Base-by-base conservation (phyloP, 192 early-diverging fungal species). In the Linnemannia schmuckeri region DNA sequence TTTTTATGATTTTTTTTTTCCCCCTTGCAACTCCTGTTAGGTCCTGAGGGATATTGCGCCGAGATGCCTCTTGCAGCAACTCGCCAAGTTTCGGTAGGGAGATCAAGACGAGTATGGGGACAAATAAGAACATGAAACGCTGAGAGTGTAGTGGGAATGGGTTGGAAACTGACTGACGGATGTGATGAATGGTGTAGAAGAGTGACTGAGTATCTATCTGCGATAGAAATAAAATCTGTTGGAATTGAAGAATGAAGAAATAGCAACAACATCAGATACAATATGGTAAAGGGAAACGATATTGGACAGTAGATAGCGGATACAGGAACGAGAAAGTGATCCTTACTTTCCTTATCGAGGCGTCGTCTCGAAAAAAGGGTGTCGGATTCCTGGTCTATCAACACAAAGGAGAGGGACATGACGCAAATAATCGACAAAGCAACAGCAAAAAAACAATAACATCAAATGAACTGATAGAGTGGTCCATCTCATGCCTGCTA, bases 271-370 rank as follows among this genome's bases (percentile, higher is more conserved):
- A 66, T 66, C 61, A 66, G 61, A 66, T 66, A 66, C 61, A 30
- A 66, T 13, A n/a, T 30, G 4, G 61, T 66, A 15, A n/a, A 30
- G 57, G 13, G 27, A 33, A 10, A 12, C 7, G 27, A 66, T 33
- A 10, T 66, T 66, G 30, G 30, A 30, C 30, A 66, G 61, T 10
- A 33, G n/a, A 24, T 1, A 10, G 30, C 10, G 27, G 27, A 35
- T 9, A 15, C 30, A 33, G 24, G 61, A 33, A 10, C 4, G 4
- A 33, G 61, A 27, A 8, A 33, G 61, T 10, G 30, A 30, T 66
- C 61, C 61, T 66, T 66, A 66, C 61, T 66, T 66, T 66, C 61
- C 61, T 66, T 66, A 33, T 66, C 61, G 61, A 66, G 27, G 61
- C 1, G 61, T 66, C 27, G 3, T 66, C 61, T 66, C n/a, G 1